Percentiles rank a stretch among this genome's conserved stretches.
These are phyloP conservation scores for Nothophaeocryptopus gaeumannii DNA, from an alignment of 2,329 filamentous ascomycete species.

Conservation along the genomic window DNA sequence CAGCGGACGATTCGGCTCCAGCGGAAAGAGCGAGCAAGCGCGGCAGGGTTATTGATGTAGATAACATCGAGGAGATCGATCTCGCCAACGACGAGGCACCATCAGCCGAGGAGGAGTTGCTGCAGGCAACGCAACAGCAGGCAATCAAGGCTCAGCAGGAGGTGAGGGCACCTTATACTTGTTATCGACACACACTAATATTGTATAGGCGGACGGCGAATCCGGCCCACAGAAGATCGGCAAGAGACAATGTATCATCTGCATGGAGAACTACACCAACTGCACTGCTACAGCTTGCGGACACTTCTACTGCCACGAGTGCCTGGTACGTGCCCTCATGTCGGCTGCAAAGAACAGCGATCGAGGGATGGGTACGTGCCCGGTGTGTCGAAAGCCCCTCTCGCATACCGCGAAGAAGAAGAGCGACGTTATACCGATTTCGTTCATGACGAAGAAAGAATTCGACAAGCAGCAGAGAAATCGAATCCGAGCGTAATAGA, in stretches of 20 bases:
- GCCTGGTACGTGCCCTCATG: conserved; percentile 59
- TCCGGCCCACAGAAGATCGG: conserved; percentile 38
- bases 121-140: conserved; percentile 28
- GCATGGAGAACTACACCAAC: conserved; percentile 60
- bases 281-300: conserved; percentile 60
- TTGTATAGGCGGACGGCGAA: conserved; percentile 13
- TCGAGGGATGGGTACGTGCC: conserved; percentile 46
- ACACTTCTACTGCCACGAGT: conserved; percentile 63
- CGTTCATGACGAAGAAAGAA: conserved; percentile 26
- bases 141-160: conserved; percentile 27
- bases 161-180: too few relatives aligned
- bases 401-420: conserved; percentile 21
- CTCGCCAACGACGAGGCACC: conserved; percentile 18
- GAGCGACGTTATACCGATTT: conserved; percentile 21
- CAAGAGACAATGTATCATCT: conserved; percentile 60
- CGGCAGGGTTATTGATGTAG: conserved; percentile 6
- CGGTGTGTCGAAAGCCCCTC: conserved; percentile 35
- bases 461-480: conserved; percentile 13
- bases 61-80: conserved; percentile 21
- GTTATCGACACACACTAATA: too few relatives aligned
- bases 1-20: conserved; percentile 6
- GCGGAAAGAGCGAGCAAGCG: conserved; percentile 14
- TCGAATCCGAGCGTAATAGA: background rate
- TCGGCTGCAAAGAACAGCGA: conserved; percentile 52
- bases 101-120: conserved; percentile 36